Percentiles rank a stretch among this genome's conserved stretches.
Conservation (phyloP, 768 basidiomycete genomes). For the Collybia sordida region DNA sequence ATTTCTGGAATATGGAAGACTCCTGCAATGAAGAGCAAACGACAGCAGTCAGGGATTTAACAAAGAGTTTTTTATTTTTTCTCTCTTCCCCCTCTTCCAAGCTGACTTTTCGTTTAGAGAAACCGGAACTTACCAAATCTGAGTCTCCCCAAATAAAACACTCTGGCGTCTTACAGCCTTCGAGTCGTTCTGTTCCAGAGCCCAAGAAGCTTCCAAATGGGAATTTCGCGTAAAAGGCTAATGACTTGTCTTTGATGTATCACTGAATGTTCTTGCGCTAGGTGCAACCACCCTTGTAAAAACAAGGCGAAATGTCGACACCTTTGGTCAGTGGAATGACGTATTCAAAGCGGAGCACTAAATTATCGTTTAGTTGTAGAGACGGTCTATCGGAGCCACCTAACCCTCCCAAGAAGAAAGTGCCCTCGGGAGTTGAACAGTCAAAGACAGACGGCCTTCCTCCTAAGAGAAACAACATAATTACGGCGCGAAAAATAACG, state of each 20-base stretch:
- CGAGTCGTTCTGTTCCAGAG: conserved; percentile 3
- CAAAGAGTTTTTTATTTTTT: conserved; percentile 23
- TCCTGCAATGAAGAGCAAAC: conserved; percentile 33
- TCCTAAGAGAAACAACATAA: conserved; percentile 4
- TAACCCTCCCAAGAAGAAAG: conserved; percentile 23
- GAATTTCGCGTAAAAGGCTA: conserved; percentile 52
- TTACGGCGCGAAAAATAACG: conserved; percentile 1
- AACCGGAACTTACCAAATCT: not conserved
- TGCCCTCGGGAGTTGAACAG: conserved; percentile 8
- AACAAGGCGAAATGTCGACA: conserved; percentile 76
- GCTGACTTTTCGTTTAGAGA: not conserved
- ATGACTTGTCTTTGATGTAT: not conserved
- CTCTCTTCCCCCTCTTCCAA: not conserved
- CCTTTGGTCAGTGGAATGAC: conserved; percentile 52
- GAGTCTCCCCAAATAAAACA: not conserved
- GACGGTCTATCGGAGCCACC: conserved; percentile 62
- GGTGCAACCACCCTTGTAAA: conserved; percentile 82
- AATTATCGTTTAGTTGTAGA: conserved; percentile 52
- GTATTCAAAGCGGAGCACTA: conserved; percentile 2
- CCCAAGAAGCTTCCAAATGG: conserved; percentile 56
- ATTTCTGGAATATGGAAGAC: conserved; percentile 60
- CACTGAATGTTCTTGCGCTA: conserved; percentile 23
- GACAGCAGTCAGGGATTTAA: conserved; percentile 33
- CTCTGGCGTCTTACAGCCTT: not conserved
- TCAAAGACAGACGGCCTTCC: not conserved